phyloP scores from a whole-genome alignment of 306 rosid genomes.

The Hippophae gyantsensis region DNA sequence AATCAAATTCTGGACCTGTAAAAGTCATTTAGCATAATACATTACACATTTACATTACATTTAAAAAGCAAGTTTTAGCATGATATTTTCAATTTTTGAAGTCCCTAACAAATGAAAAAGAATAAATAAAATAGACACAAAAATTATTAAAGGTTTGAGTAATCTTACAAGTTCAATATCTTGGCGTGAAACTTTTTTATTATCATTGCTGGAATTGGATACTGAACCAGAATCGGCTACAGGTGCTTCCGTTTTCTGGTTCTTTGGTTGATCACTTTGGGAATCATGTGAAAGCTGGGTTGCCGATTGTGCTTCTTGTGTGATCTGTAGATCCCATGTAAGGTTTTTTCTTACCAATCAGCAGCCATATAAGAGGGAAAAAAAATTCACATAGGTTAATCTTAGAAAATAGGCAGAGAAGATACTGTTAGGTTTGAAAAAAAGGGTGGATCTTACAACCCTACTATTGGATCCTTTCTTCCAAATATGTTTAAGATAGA shows the following conservation, averaged over 20 bases:
- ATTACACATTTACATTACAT: neutral
- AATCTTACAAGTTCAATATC: slow-evolving; percentile 85
- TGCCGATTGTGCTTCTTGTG: slow-evolving; percentile 60
- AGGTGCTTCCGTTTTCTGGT: slow-evolving; percentile 66
- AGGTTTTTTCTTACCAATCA: slow-evolving; percentile 6
- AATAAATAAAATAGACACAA: slow-evolving; percentile 7
- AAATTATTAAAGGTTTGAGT: slow-evolving; percentile 2
- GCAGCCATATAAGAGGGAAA: neutral
- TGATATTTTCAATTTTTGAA: neutral
- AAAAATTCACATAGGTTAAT: neutral
- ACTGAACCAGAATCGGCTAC: slow-evolving; percentile 65
- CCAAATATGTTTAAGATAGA: neutral
- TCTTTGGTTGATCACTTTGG: slow-evolving; percentile 58
- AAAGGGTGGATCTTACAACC: neutral
- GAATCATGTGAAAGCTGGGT: slow-evolving; percentile 66
- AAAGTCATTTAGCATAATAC: slow-evolving; percentile 19
- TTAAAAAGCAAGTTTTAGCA: slow-evolving; percentile 13
- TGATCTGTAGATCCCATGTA: slow-evolving; percentile 37
- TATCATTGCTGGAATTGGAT: slow-evolving; percentile 72
- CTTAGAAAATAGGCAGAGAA: neutral
- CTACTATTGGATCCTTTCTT: neutral
- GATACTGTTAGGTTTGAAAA: neutral
- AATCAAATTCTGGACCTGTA: slow-evolving; percentile 93
- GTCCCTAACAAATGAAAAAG: neutral
- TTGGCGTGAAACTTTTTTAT: slow-evolving; percentile 84